phyloP scores from a whole-genome alignment of 2,329 filamentous ascomycete species.

The Monosporascus sp. region DNA sequence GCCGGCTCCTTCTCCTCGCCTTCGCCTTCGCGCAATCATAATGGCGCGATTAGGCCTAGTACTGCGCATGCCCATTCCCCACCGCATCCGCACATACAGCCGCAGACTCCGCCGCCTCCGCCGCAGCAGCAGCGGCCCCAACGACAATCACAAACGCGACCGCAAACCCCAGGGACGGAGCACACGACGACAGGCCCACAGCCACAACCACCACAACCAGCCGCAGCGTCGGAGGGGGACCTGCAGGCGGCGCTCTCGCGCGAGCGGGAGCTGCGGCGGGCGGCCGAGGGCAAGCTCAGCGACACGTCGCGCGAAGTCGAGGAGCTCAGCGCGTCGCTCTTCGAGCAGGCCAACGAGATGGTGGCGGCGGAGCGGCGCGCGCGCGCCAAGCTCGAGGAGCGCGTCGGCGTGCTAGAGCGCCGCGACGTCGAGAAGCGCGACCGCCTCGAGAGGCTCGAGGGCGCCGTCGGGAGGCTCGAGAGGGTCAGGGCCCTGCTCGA shows the following conservation, averaged over 20 bases:
- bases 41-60: slow-evolving; percentile 3
- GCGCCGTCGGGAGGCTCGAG: slow-evolving; percentile 66
- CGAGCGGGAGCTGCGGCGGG: slow-evolving; percentile 61
- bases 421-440: slow-evolving; percentile 65
- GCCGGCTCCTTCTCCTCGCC: slow-evolving; percentile 18
- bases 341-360: slow-evolving; percentile 85
- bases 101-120: slow-evolving; percentile 11
- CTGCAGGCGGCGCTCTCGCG: slow-evolving; percentile 59
- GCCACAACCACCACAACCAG: slow-evolving; percentile 6
- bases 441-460: slow-evolving; percentile 65
- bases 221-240: slow-evolving; percentile 34
- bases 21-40: slow-evolving; percentile 22
- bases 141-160: too few species aligned
- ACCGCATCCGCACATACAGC: too few species aligned
- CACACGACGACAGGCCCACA: too few species aligned
- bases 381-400: slow-evolving; percentile 64
- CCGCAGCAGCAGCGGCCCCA: slow-evolving; percentile 10
- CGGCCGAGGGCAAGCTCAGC: slow-evolving; percentile 63
- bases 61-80: background rate
- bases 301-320: slow-evolving; percentile 70
- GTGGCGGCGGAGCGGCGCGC: slow-evolving; percentile 70
- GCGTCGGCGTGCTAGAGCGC: slow-evolving; percentile 62
- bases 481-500: slow-evolving; percentile 57
- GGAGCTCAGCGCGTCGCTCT: slow-evolving; percentile 69
- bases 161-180: too few species aligned